Conservation (phyloP, 139 green algal genomes). For the Desmodesmus armatus region DNA sequence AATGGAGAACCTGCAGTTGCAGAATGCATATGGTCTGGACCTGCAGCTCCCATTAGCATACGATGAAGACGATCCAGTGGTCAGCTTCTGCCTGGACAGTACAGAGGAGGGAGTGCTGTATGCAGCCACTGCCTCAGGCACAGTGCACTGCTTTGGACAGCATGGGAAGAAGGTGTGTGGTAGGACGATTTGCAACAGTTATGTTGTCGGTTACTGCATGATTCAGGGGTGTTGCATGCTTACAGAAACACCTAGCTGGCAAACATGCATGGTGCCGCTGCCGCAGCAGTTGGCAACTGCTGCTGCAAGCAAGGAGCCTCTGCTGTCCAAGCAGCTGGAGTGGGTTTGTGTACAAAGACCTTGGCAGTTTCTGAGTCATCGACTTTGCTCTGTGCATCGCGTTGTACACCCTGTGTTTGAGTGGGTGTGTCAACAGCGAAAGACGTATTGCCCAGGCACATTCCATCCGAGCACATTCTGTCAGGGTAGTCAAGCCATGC, state of each 20-base stretch:
- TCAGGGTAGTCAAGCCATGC: too few species aligned
- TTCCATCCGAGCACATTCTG: too few species aligned
- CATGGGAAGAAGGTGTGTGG: neutral
- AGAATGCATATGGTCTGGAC: neutral
- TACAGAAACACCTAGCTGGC: too few species aligned
- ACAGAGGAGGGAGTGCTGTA: slow-evolving; percentile 38
- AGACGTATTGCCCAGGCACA: too few species aligned
- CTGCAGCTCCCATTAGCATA: neutral
- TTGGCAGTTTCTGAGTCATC: neutral
- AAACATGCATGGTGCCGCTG: too few species aligned
- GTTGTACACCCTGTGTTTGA: too few species aligned
- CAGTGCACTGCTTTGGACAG: slow-evolving; percentile 1
- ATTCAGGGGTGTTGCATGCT: too few species aligned
- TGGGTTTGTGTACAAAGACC: neutral
- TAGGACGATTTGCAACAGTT: neutral
- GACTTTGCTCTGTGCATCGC: too few species aligned
- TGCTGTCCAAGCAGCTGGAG: neutral
- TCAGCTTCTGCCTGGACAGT: slow-evolving; percentile 30
- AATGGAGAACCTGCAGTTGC: neutral
- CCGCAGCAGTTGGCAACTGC: too few species aligned
- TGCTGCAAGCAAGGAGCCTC: too few species aligned
- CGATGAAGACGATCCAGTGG: slow-evolving; percentile 17
- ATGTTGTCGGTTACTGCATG: too few species aligned
- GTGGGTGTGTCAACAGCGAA: too few species aligned
- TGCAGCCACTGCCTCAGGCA: neutral